Conservation (phyloP, 441 rosid species). For the Raphanus hybrid region DNA sequence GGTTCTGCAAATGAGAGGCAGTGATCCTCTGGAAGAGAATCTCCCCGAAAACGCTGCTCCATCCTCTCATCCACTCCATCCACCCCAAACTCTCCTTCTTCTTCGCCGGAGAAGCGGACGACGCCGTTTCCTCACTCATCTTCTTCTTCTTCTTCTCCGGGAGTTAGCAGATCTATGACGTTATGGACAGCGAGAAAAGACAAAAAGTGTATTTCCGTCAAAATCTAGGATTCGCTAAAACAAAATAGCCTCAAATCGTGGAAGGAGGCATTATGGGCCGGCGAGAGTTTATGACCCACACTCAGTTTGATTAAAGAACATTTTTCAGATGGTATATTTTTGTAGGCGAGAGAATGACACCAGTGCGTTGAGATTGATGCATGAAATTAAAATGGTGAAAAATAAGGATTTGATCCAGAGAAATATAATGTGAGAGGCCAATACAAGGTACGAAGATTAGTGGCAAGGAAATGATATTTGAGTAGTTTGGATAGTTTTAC, state of each 20-base stretch:
- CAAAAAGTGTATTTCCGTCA: conserved; percentile 37
- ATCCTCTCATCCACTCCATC: conserved; percentile 96
- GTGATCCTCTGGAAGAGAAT: conserved; percentile 85
- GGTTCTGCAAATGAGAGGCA: conserved; percentile 82
- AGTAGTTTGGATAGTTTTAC: conserved; percentile 3
- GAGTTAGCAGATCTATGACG: conserved; percentile 32
- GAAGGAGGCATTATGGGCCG: conserved; percentile 33
- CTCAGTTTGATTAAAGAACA: too few species aligned
- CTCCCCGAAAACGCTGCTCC: conserved; percentile 72
- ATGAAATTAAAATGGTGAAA: not conserved
- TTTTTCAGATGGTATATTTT: too few species aligned
- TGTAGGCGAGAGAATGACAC: too few species aligned
- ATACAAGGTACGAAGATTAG: not conserved
- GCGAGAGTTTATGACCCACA: conserved; percentile 19
- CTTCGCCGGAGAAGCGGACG: conserved; percentile 36
- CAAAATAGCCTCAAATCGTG: conserved; percentile 2
- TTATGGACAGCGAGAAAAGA: conserved; percentile 18
- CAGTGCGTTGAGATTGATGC: too few species aligned
- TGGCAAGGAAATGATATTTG: not conserved
- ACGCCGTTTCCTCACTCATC: conserved; percentile 37
- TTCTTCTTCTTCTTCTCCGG: conserved; percentile 15
- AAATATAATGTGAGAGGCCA: not conserved
- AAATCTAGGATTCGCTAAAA: conserved; percentile 28
- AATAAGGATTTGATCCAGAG: not conserved
- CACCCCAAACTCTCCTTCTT: conserved; percentile 81